Percentiles rank a stretch among this genome's conserved stretches.
Evolutionary conservation across 805 yeast genomes (phyloP).

Genomic region (Sungouiella blattae): DNA sequence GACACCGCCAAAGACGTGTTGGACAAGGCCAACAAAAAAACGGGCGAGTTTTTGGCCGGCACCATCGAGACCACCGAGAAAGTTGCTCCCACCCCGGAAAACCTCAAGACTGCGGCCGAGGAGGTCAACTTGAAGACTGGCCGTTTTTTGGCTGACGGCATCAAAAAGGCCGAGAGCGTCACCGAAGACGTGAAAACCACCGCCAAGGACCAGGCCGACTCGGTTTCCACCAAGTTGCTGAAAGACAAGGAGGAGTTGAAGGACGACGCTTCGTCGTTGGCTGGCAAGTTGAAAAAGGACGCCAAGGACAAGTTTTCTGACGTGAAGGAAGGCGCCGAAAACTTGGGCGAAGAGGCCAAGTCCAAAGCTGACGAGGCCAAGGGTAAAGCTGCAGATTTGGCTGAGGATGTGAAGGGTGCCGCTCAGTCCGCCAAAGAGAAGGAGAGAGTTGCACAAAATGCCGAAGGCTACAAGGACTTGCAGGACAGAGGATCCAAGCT

Average conservation of each 20-base stretch:
- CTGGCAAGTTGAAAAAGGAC: conserved; percentile 3
- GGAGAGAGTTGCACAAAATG: conserved; percentile 23
- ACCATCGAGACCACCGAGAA: conserved; percentile 37
- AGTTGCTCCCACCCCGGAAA: conserved; percentile 17
- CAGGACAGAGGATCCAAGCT: conserved; percentile 43
- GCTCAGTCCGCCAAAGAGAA: conserved; percentile 11
- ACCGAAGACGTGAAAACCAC: conserved; percentile 6
- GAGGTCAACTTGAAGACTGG: conserved; percentile 30
- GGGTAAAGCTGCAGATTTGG: conserved; percentile 4
- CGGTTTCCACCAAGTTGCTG: conserved; percentile 8
- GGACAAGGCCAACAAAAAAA: conserved; percentile 30
- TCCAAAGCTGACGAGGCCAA: conserved; percentile 20
- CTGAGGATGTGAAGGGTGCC: conserved; percentile 4
- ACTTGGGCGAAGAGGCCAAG: conserved; percentile 11
- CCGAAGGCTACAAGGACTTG: conserved; percentile 35
- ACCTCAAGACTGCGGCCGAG: conserved; percentile 21
- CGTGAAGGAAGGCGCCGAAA: conserved; percentile 13
- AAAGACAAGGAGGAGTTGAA: conserved; percentile 3
- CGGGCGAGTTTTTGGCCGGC: conserved; percentile 40
- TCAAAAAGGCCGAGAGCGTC: conserved; percentile 21
- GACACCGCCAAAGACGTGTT: conserved; percentile 36
- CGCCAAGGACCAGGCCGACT: too few species aligned
- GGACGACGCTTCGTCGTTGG: conserved; percentile 7
- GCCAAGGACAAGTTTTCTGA: conserved; percentile 10
- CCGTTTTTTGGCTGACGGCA: conserved; percentile 29